phyloP scores from a whole-genome alignment of 768 basidiomycete species.

The Leccinum truebloodii region DNA sequence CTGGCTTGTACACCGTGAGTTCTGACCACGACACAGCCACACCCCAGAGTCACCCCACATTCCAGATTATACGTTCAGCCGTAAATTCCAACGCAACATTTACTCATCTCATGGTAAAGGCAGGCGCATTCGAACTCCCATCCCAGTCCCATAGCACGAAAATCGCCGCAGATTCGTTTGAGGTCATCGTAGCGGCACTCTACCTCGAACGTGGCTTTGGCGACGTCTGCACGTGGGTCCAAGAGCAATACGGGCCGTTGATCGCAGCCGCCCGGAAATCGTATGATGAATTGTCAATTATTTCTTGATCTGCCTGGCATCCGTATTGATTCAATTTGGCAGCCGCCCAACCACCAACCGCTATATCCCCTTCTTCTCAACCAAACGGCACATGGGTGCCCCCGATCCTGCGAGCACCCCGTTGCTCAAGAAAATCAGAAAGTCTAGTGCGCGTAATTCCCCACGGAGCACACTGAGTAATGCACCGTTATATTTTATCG shows the following conservation, averaged over 20 bases:
- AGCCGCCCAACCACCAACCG: slow-evolving; percentile 14
- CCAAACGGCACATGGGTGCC: slow-evolving; percentile 14
- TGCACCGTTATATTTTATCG: neutral
- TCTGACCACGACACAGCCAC: neutral
- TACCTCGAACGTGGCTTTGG: slow-evolving; percentile 41
- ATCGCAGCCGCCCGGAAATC: slow-evolving; percentile 34
- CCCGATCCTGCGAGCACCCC: slow-evolving; percentile 10
- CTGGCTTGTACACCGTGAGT: slow-evolving; percentile 39
- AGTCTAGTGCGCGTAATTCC: slow-evolving; percentile 18
- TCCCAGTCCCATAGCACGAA: slow-evolving; percentile 32
- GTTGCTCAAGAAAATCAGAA: slow-evolving; percentile 22
- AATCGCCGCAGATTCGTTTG: slow-evolving; percentile 47
- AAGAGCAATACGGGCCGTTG: slow-evolving; percentile 40
- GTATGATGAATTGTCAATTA: slow-evolving; percentile 27
- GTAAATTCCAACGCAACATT: slow-evolving; percentile 39
- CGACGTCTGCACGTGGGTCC: slow-evolving; percentile 40
- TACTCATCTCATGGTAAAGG: slow-evolving; percentile 39
- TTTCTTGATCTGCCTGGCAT: neutral
- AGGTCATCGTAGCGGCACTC: slow-evolving; percentile 47
- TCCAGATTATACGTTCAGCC: slow-evolving; percentile 26
- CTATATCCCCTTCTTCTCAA: slow-evolving; percentile 3
- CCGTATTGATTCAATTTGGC: slow-evolving; percentile 11
- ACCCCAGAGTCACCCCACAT: neutral
- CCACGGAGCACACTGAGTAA: slow-evolving; percentile 26
- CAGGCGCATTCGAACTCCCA: slow-evolving; percentile 28